phyloP scores from a whole-genome alignment of 768 basidiomycete species.

The Mycena metata region DNA sequence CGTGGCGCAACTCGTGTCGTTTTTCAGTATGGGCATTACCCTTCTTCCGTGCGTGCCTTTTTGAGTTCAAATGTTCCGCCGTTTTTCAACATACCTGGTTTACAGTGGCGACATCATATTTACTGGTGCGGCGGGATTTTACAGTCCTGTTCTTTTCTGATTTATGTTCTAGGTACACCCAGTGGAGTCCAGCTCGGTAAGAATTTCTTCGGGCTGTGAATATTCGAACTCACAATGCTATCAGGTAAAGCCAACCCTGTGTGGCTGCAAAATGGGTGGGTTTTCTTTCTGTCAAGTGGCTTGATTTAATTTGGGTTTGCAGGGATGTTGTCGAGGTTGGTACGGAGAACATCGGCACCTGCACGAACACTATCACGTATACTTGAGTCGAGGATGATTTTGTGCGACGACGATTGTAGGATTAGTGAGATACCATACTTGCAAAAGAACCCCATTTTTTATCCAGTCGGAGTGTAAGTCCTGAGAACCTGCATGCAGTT shows the following conservation, averaged over 20 bases:
- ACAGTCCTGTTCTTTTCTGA: neutral
- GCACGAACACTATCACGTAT: constrained; percentile 52
- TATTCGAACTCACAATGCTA: too few species aligned
- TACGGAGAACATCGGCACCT: constrained; percentile 52
- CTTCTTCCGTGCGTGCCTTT: constrained; percentile 44
- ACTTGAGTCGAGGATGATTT: constrained; percentile 29
- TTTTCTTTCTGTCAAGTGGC: too few species aligned
- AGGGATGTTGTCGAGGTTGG: constrained; percentile 56
- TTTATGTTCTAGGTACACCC: constrained; percentile 43
- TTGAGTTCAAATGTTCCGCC: neutral
- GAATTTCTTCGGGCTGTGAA: neutral
- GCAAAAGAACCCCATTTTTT: too few species aligned
- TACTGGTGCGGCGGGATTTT: constrained; percentile 47
- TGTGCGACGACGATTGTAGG: neutral
- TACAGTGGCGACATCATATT: constrained; percentile 56
- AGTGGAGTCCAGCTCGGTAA: constrained; percentile 53
- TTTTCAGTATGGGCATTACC: constrained; percentile 61
- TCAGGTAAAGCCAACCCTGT: constrained; percentile 42
- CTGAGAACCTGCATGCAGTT: too few species aligned
- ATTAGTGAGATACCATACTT: neutral
- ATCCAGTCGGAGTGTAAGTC: too few species aligned
- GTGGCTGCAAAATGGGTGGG: constrained; percentile 48
- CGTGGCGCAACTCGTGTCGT: constrained; percentile 53
- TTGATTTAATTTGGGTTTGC: too few species aligned
- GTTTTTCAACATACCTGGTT: neutral